A percentile compares a stretch with the other conserved stretches of the same genome.
Evolutionary conservation across 306 rosid genomes (phyloP).

Genomic region (Dalbergia oliveri): DNA sequence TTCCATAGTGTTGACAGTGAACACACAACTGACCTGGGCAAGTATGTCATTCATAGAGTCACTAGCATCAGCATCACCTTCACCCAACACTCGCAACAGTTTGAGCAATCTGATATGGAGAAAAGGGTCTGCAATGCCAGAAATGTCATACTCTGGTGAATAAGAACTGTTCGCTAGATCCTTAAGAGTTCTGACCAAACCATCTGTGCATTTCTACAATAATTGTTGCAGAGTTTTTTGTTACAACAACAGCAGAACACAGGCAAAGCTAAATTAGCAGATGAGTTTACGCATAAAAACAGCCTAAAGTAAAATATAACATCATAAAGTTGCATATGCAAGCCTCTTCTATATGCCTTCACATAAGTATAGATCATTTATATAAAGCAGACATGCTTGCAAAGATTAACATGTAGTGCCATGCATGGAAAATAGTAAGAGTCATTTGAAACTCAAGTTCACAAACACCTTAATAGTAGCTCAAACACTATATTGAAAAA

Average conservation of each 20-base stretch:
- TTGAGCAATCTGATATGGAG: constrained; percentile 92
- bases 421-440: constrained; percentile 20
- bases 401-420: constrained; percentile 17
- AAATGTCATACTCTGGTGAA: constrained; percentile 94
- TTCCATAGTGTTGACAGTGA: constrained; percentile 6
- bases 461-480: constrained; percentile 27
- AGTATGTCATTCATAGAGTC: constrained; percentile 98
- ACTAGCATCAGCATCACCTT: constrained; percentile 92
- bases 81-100: constrained; percentile 91
- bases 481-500: background rate
- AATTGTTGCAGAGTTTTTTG: constrained; percentile 46
- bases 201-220: constrained; percentile 88
- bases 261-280: constrained; percentile 24
- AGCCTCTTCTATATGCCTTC: constrained; percentile 39
- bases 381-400: constrained; percentile 32
- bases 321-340: constrained; percentile 26
- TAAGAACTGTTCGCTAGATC: constrained; percentile 93
- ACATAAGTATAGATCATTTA: constrained; percentile 11
- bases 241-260: constrained; percentile 36
- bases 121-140: constrained; percentile 97
- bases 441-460: constrained; percentile 15
- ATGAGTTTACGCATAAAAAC: constrained; percentile 35
- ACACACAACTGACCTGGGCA: constrained; percentile 82
- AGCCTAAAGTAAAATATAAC: constrained; percentile 1
- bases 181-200: constrained; percentile 86